Base-by-base conservation (phyloP, 495 filamentous ascomycete species). In the Rhizodiscina lignyota region DNA sequence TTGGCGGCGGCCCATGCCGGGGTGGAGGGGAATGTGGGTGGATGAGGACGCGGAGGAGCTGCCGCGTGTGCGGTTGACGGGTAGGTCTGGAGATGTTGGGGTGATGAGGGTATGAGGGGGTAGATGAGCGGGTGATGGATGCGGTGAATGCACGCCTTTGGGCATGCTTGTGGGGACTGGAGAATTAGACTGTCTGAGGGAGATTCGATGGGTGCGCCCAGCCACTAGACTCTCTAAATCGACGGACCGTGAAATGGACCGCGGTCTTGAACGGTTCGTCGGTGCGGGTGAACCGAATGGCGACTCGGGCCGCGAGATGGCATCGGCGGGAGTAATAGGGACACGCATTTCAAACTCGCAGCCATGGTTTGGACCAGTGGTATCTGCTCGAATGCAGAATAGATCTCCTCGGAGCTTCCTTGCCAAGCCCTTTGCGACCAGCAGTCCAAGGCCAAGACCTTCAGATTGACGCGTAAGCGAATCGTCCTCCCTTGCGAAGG, bases 351-450 rank as follows among this genome's bases (percentile, higher is more conserved):
- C 68, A 49, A 86, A 86, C 38, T 80, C 75, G n/a, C 74, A 70
- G 11, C 80, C 80, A 49, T 63, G 67, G 29, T 64, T 53, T 16
- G 77, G 71, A 1, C 79, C 80, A 4, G 68, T 63, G 2, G 75
- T 82, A 19, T 73, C 69, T 4, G 79, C 79, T 23, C 71, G 63
- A 28, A 78, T 64, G 48, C 77, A 77, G 35, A 69, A 61, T 20
- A 86, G 55, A 47, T 83, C 78, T 26, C 80, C 80, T 6, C 79
- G 77, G 45, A 86, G 72, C 45, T 77, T 81, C 35, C 79, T 61
- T 2, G 78, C 72, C 36, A 83, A 61, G 6, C 78, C 78, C 48
- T 83, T 84, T 6, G 79, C 80, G 18, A 83, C 79, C 32, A 83
- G 60, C 13, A 86, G 57, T 6, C 80, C 79, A 11, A 86, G 63